Evolutionary conservation across 257 asterid genomes (phyloP).

Genomic region (Solanum chilense): DNA sequence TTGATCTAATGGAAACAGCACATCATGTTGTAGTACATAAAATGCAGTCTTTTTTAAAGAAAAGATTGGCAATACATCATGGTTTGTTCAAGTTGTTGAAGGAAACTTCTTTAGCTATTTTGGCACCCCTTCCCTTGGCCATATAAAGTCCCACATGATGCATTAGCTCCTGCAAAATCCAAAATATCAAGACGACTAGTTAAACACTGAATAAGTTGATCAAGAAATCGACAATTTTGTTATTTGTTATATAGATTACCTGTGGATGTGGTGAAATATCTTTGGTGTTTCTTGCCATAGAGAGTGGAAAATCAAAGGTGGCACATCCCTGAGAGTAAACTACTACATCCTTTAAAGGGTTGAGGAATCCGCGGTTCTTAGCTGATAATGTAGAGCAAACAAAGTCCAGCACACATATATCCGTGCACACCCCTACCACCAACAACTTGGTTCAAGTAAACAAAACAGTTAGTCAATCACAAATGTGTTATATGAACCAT

Average conservation of each 20-base stretch:
- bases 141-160: constrained; percentile 24
- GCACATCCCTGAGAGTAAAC: constrained; percentile 62
- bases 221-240: constrained; percentile 3
- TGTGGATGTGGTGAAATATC: constrained; percentile 47
- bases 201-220: neutral
- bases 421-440: constrained; percentile 64
- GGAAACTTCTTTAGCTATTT: constrained; percentile 29
- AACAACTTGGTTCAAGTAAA: constrained; percentile 21
- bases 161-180: constrained; percentile 22
- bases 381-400: constrained; percentile 64
- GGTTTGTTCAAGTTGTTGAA: neutral
- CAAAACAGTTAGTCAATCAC: neutral
- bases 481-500: neutral
- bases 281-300: constrained; percentile 31
- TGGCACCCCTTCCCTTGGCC: constrained; percentile 49
- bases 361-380: constrained; percentile 40
- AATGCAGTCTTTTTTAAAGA: neutral
- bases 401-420: constrained; percentile 71
- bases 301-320: constrained; percentile 52
- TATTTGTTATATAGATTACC: constrained; percentile 1
- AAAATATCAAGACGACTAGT: neutral
- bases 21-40: neutral
- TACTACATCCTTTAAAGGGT: constrained; percentile 44
- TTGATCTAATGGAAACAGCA: neutral
- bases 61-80: neutral